Evolutionary conservation across 2,329 filamentous ascomycete species (phyloP).

Genomic region (Cordyceps farinosa): DNA sequence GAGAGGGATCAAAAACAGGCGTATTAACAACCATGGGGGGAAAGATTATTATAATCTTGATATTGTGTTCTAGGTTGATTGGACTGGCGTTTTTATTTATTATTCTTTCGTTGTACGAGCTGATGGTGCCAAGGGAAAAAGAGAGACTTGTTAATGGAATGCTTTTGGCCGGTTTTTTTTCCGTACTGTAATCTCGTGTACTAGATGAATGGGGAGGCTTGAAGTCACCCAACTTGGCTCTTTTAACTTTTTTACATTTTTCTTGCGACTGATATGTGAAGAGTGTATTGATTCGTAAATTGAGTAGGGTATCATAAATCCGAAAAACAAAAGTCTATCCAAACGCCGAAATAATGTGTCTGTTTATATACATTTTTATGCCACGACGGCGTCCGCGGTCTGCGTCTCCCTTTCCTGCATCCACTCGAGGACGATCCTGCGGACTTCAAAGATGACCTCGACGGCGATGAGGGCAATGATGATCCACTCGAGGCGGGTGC

Average conservation of each 20-base stretch:
- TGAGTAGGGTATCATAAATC: conserved; percentile 18
- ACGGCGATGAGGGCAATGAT: conserved; percentile 93
- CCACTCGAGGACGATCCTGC: conserved; percentile 66
- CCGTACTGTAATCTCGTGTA: neutral
- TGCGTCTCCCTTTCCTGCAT: conserved; percentile 33
- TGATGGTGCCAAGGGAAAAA: neutral
- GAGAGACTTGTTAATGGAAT: neutral
- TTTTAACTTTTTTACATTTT: neutral
- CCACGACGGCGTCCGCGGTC: neutral
- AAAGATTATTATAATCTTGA: neutral
- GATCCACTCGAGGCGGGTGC: conserved; percentile 85
- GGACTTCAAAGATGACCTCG: conserved; percentile 84
- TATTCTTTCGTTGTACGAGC: neutral
- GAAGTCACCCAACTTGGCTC: neutral
- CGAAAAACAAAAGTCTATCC: neutral
- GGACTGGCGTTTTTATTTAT: neutral
- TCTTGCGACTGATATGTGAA: neutral
- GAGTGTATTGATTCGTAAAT: neutral
- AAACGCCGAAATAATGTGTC: conserved; percentile 3
- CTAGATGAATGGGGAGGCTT: neutral
- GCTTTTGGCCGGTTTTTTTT: neutral
- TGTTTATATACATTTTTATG: neutral
- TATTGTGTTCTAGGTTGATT: conserved; percentile 1
- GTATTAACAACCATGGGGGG: conserved; percentile 3
- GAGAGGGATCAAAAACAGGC: neutral